Conservation (phyloP, 306 rosid species). For the Cucumis cinereus region DNA sequence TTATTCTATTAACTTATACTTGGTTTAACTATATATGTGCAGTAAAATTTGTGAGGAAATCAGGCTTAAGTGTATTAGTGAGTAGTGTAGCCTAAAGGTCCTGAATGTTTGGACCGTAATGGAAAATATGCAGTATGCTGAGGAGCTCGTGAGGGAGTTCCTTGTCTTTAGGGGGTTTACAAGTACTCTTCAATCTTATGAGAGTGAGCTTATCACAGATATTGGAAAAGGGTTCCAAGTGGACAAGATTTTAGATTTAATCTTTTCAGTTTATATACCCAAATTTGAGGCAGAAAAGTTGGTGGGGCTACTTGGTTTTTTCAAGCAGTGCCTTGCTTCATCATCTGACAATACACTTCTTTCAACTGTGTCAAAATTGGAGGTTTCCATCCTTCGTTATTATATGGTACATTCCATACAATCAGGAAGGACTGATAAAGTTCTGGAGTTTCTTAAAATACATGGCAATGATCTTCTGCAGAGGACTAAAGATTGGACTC, state of each 20-base stretch:
- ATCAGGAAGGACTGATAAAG: constrained; percentile 46
- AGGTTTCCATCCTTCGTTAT: constrained; percentile 56
- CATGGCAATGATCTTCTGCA: constrained; percentile 62
- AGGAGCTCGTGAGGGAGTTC: constrained; percentile 87
- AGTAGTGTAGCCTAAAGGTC: background rate
- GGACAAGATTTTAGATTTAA: constrained; percentile 71
- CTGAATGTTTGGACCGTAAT: constrained; percentile 9
- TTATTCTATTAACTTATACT: background rate
- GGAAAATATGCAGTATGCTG: constrained; percentile 90
- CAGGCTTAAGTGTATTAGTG: background rate
- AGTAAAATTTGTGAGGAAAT: background rate
- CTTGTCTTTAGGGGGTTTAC: constrained; percentile 83
- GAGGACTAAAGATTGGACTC: constrained; percentile 56
- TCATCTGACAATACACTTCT: constrained; percentile 34
- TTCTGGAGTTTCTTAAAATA: constrained; percentile 44
- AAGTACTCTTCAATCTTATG: constrained; percentile 68
- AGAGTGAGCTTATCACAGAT: constrained; percentile 59
- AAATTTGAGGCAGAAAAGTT: constrained; percentile 61
- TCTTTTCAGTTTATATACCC: constrained; percentile 61
- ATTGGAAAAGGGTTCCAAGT: constrained; percentile 64
- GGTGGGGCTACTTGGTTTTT: constrained; percentile 48
- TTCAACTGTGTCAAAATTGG: constrained; percentile 44
- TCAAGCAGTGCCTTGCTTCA: constrained; percentile 72
- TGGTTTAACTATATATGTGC: background rate
- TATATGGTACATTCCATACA: constrained; percentile 60